Percentiles rank a stretch among this genome's conserved stretches.
Conservation (phyloP, 768 basidiomycete genomes). For the Calocybe cyanea region DNA sequence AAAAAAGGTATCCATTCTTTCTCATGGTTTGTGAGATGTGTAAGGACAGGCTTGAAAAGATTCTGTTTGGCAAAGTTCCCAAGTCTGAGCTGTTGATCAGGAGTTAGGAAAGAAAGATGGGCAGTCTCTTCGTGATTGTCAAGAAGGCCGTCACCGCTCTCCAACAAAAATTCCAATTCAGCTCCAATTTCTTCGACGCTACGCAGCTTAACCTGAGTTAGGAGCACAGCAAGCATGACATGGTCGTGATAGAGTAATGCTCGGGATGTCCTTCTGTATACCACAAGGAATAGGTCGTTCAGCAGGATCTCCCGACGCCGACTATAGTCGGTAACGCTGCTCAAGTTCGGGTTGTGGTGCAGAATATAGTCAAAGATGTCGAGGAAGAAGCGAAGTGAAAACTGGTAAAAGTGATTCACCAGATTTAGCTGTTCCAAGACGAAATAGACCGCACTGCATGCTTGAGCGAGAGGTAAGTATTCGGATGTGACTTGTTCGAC, state of each 20-base stretch:
- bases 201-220: slow-evolving; percentile 86
- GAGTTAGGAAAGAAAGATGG: slow-evolving; percentile 47
- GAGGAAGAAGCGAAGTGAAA: slow-evolving; percentile 96
- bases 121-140: slow-evolving; percentile 30
- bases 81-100: slow-evolving; percentile 69
- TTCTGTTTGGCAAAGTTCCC: slow-evolving; percentile 66
- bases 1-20: slow-evolving; percentile 73
- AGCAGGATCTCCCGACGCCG: slow-evolving; percentile 76
- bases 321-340: slow-evolving; percentile 67
- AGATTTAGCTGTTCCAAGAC: slow-evolving; percentile 91
- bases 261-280: slow-evolving; percentile 86
- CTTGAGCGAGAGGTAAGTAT: slow-evolving; percentile 91
- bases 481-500: slow-evolving; percentile 95
- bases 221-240: slow-evolving; percentile 83
- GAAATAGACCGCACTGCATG: slow-evolving; percentile 96
- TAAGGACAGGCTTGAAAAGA: slow-evolving; percentile 74
- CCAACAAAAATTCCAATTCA: slow-evolving; percentile 89
- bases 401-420: slow-evolving; percentile 98
- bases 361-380: slow-evolving; percentile 97
- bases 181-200: slow-evolving; percentile 76
- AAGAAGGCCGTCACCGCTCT: slow-evolving; percentile 70
- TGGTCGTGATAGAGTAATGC: slow-evolving; percentile 89
- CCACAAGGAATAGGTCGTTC: slow-evolving; percentile 83
- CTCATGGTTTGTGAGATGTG: slow-evolving; percentile 56
- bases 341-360: slow-evolving; percentile 87